Evolutionary conservation across 1,284 basidiomycete species (phyloP).

Genomic region (Takashimella tepidaria): DNA sequence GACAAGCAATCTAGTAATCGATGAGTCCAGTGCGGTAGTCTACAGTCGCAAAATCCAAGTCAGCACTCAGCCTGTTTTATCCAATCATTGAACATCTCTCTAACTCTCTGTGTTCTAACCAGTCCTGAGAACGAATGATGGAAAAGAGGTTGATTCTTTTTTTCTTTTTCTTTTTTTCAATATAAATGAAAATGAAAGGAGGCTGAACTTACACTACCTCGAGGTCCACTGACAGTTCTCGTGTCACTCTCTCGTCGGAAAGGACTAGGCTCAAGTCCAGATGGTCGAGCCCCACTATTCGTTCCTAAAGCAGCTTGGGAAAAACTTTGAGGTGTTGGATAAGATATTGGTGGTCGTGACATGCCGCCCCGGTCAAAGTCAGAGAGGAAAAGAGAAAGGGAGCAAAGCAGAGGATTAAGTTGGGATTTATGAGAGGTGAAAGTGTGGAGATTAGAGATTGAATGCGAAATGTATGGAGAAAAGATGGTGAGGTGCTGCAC

Average conservation of each 20-base stretch:
- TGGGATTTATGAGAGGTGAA: too few species aligned
- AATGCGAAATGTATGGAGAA: too few species aligned
- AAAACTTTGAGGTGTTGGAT: slow-evolving; percentile 10
- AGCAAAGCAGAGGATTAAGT: too few species aligned
- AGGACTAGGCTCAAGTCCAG: slow-evolving; percentile 1
- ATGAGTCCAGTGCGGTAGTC: slow-evolving; percentile 58
- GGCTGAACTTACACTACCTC: neutral
- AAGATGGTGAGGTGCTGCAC: too few species aligned
- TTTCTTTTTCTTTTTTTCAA: neutral
- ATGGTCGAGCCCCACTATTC: neutral
- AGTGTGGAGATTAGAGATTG: too few species aligned
- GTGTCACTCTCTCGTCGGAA: neutral
- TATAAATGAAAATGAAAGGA: neutral
- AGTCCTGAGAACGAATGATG: too few species aligned
- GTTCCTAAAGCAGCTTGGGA: neutral
- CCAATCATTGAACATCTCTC: neutral
- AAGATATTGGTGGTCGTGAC: slow-evolving; percentile 20
- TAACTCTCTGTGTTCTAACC: too few species aligned
- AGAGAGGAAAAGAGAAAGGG: too few species aligned
- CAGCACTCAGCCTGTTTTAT: neutral
- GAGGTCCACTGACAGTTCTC: neutral
- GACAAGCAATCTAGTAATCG: slow-evolving; percentile 87
- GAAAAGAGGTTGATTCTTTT: too few species aligned
- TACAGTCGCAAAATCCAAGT: slow-evolving; percentile 3
- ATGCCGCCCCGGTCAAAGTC: too few species aligned